Conservation (phyloP, 805 yeast species). For the Wickerhamiella sorbophila region DNA sequence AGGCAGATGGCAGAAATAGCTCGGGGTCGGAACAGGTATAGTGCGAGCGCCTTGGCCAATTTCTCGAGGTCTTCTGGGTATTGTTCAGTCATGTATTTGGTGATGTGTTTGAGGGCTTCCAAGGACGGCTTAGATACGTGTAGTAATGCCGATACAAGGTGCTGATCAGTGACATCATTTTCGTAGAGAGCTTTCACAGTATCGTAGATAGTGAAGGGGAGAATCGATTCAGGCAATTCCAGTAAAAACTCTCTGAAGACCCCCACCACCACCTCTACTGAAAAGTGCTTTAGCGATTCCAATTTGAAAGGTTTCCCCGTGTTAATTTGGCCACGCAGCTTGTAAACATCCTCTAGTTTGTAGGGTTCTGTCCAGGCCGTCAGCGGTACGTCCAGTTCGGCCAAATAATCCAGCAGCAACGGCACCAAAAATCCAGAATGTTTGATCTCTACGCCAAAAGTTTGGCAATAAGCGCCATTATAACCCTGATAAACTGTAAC, state of each 20-base stretch:
- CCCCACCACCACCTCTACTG: constrained; percentile 40
- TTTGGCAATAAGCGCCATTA: constrained; percentile 48
- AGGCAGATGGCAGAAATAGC: constrained; percentile 19
- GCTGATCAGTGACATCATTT: constrained; percentile 3
- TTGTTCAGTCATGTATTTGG: constrained; percentile 11
- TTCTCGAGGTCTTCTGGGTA: constrained; percentile 1
- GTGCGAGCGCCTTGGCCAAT: constrained; percentile 15
- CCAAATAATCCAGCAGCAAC: constrained; percentile 39
- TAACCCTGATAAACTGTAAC: constrained; percentile 61
- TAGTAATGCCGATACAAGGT: constrained; percentile 14
- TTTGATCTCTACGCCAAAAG: constrained; percentile 64
- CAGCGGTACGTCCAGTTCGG: constrained; percentile 3
- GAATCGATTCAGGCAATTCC: constrained; percentile 62
- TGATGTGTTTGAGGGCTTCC: constrained; percentile 12
- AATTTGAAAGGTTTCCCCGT: constrained; percentile 22
- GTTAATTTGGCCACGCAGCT: constrained; percentile 34
- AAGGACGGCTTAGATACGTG: constrained; percentile 17
- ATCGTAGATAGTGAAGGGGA: constrained; percentile 49
- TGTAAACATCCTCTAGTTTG: constrained; percentile 42
- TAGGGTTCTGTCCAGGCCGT: constrained; percentile 43
- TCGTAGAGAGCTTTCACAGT: constrained; percentile 40
- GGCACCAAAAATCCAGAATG: constrained; percentile 52
- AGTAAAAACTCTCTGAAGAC: constrained; percentile 50
- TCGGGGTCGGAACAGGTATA: constrained; percentile 22
- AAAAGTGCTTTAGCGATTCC: constrained; percentile 27